Evolutionary conservation across 306 rosid genomes (phyloP), one percentile per base, ranked within the genome.

Genomic region (Astragalus membranaceus): DNA sequence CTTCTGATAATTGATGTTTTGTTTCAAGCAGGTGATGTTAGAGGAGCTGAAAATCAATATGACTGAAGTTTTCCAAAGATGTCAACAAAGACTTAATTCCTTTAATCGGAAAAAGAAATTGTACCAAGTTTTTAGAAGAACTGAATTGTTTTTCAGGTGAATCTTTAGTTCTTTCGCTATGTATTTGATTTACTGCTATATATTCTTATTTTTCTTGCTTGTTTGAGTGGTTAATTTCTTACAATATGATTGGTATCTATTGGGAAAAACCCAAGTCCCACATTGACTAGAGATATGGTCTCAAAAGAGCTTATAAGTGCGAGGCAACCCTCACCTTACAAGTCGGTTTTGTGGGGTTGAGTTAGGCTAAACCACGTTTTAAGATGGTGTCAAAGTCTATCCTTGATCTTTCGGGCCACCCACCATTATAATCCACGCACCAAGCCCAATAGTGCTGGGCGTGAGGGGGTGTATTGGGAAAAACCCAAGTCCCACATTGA

Each of bases 31-130:
- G 99, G 51, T 14, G 66, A 63, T 80, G 74, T 80, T 94, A 74
- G 80, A 65, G 64, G 84, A 88, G 75, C 69, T 75, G 73, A 83
- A 83, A 72, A 68, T 89, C 57, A 51, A 68, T 44, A 67, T 85
- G 84, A 39, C 59, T 8, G 87, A 87, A 16, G 80, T 94, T 64
- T 79, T 62, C 61, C 83, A 72, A 46, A 87, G 80, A 81, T 94
- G 99, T 66, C 61, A 67, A 52, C 95, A 87, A 5, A 83, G 76
- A 70, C 59, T 94, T 48, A 65, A 66, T 60, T 83, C 89, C 3
- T 83, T 80, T 64, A 65, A 55, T 54, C 82, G 73, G 84, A 91
- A 81, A 86, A 92, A 81, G 85, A 85, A 85, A 62, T 17, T 79
- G 48, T 71, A 70, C 33, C 55, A 52, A 47, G 0, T 61, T 67